Conservation (phyloP, 129 eudicot genomes). For the Arctium minus region DNA sequence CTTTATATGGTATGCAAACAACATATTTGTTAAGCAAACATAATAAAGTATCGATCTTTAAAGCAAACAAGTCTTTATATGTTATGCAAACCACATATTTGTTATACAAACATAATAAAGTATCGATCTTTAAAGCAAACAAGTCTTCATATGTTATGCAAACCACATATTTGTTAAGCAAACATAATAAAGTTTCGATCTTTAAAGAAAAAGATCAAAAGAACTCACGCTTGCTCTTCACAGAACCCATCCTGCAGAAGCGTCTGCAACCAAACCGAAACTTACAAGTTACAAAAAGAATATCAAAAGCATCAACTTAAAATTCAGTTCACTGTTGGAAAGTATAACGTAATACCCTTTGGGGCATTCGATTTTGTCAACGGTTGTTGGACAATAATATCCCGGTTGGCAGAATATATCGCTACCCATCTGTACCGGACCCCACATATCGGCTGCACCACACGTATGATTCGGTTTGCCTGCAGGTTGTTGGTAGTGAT, state of each 20-base stretch:
- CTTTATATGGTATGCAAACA: too few relatives aligned
- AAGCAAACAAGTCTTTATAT: too few relatives aligned
- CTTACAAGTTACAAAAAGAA: neutral
- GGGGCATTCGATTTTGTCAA: conserved; percentile 37
- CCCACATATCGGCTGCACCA: conserved; percentile 86
- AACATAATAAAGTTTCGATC: neutral
- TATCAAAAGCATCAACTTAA: neutral
- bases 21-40: too few relatives aligned
- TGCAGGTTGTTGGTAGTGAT: conserved; percentile 73
- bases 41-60: too few relatives aligned
- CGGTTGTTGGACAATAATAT: conserved; percentile 70
- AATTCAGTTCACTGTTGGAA: neutral
- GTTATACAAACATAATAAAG: neutral
- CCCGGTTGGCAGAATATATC: conserved; percentile 73
- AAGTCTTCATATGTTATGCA: too few relatives aligned
- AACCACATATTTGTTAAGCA: too few relatives aligned
- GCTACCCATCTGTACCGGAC: conserved; percentile 38
- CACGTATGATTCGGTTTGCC: conserved; percentile 69
- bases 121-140: neutral
- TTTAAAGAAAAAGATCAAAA: neutral
- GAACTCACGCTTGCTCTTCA: conserved; percentile 43
- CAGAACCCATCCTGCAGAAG: conserved; percentile 72
- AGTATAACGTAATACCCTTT: conserved; percentile 45
- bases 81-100: too few relatives aligned
- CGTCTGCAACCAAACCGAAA: conserved; percentile 47